Evolutionary conservation across 2,329 filamentous ascomycete species (phyloP).

Genomic region (Cordyceps pruinosa): DNA sequence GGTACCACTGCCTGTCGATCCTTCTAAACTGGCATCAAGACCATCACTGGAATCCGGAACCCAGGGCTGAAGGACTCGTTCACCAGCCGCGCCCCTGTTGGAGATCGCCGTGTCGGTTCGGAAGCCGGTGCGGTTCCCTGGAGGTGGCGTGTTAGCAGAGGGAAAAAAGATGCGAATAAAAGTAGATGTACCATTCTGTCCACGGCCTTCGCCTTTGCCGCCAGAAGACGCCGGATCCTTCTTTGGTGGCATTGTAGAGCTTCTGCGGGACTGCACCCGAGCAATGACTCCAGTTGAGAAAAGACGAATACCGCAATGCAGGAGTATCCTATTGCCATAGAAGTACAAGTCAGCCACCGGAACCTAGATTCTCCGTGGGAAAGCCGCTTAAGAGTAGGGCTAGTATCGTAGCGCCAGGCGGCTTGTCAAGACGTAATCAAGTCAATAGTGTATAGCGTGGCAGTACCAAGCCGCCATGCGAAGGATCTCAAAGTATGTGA

Average conservation of each 20-base stretch:
- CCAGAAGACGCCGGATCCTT: constrained; percentile 8
- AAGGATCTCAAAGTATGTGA: neutral
- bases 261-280: neutral
- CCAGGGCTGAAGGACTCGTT: constrained; percentile 77
- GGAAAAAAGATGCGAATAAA: constrained; percentile 9
- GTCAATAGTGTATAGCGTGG: neutral
- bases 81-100: constrained; percentile 58
- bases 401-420: too few species aligned
- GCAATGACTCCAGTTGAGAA: neutral
- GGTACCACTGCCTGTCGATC: constrained; percentile 35
- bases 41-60: constrained; percentile 57
- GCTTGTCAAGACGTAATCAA: too few species aligned
- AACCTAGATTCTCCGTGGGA: neutral
- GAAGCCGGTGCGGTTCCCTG: constrained; percentile 64
- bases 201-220: constrained; percentile 18
- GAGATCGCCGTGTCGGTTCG: constrained; percentile 87
- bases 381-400: neutral
- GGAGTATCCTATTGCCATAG: neutral
- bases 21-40: constrained; percentile 66
- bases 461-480: neutral
- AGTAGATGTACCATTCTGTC: constrained; percentile 30
- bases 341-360: neutral
- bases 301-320: constrained; percentile 13
- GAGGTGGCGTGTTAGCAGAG: constrained; percentile 15
- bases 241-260: constrained; percentile 11